These are phyloP conservation scores for Aquilaria malaccensis DNA, from an alignment of 345 rosid genomes.

Conservation along the genomic window DNA sequence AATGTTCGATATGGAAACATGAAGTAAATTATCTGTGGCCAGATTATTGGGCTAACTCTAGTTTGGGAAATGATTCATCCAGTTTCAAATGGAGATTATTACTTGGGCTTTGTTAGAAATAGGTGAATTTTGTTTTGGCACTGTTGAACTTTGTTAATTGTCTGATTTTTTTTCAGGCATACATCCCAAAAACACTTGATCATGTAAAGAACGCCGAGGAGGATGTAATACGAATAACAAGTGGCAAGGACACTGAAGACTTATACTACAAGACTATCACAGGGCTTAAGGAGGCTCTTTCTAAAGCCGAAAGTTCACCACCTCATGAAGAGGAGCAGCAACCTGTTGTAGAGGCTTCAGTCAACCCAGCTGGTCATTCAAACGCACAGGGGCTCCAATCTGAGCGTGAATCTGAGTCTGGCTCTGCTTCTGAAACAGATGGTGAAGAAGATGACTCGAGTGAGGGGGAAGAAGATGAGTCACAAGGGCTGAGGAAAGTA, in stretches of 20 bases:
- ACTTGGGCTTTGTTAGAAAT: background rate
- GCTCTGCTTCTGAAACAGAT: constrained; percentile 21
- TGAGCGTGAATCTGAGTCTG: constrained; percentile 21
- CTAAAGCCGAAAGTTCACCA: constrained; percentile 18
- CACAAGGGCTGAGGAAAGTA: constrained; percentile 12
- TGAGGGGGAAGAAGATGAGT: constrained; percentile 22
- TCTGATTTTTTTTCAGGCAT: constrained; percentile 38
- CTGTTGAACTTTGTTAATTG: background rate
- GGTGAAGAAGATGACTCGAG: constrained; percentile 36
- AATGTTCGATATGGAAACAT: no score
- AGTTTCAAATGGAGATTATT: no score
- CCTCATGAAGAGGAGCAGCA: constrained; percentile 13
- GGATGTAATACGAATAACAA: constrained; percentile 62
- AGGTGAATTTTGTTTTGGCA: background rate
- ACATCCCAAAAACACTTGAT: constrained; percentile 80
- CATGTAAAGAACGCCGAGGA: constrained; percentile 69
- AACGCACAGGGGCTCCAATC: constrained; percentile 13
- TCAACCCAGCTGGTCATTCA: constrained; percentile 1
- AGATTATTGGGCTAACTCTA: no score
- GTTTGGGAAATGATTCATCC: no score
- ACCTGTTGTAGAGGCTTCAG: constrained; percentile 15
- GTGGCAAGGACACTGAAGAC: constrained; percentile 73
- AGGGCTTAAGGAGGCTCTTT: constrained; percentile 68
- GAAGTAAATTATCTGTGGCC: no score
- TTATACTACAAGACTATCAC: constrained; percentile 78